A percentile compares a stretch with the other conserved stretches of the same genome.
phyloP scores from a whole-genome alignment of 768 basidiomycete species.

The Rhizopogon vesiculosus region DNA sequence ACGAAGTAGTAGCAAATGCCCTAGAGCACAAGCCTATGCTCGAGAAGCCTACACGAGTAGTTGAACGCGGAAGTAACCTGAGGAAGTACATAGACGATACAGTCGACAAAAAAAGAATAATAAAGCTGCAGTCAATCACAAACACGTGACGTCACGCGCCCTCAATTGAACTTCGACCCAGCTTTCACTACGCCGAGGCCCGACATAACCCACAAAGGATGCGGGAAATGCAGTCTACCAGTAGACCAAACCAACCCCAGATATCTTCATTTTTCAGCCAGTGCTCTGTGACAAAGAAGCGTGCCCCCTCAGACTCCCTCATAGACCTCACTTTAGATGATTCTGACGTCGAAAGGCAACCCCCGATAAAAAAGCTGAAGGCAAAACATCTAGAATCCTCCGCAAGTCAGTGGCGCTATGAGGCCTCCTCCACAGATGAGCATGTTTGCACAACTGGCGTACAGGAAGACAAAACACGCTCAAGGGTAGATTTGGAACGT shows the following conservation, averaged over 20 bases:
- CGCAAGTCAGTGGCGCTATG: constrained; percentile 44
- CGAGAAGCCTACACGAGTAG: not conserved
- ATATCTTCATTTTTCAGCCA: constrained; percentile 5
- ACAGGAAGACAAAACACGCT: constrained; percentile 37
- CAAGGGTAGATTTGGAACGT: constrained; percentile 42
- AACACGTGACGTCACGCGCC: constrained; percentile 25
- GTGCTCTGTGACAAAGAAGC: constrained; percentile 18
- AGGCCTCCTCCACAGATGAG: constrained; percentile 4
- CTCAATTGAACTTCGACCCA: not conserved
- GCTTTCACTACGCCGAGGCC: too few relatives aligned
- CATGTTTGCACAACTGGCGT: constrained; percentile 23
- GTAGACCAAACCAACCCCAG: constrained; percentile 2
- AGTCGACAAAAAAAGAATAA: too few relatives aligned
- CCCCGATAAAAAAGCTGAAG: constrained; percentile 25
- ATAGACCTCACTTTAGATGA: constrained; percentile 55
- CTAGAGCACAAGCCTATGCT: not conserved
- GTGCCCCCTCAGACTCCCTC: constrained; percentile 21
- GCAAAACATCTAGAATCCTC: constrained; percentile 12
- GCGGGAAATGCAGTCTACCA: not conserved
- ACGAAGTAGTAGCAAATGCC: constrained; percentile 7
- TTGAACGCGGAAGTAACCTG: not conserved
- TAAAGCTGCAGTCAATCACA: not conserved
- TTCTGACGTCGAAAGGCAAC: constrained; percentile 20
- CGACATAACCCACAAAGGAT: not conserved
- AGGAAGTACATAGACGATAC: not conserved